Evolutionary conservation across 2,329 filamentous ascomycete genomes (phyloP), one percentile per base, ranked within the genome.

Genomic region (Aureobasidium sp.): DNA sequence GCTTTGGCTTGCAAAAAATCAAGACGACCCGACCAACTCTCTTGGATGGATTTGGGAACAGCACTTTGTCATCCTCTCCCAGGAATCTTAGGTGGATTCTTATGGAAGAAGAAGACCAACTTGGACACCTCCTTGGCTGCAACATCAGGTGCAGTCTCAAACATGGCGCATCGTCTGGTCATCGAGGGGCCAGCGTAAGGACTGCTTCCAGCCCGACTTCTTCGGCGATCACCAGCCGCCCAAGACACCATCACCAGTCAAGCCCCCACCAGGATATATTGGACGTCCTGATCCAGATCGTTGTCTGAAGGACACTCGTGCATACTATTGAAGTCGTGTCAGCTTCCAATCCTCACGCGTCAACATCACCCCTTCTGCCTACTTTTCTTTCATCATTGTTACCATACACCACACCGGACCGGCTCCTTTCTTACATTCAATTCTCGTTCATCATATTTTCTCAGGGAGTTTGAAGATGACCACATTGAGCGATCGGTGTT

Each of bases 31-130:
- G 1, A 81, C 79, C 12, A 84, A 88, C 66, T 82, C 86, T 66
- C 87, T 97, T 37, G 94, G 94, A 57, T 99, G 94, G 94, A 96
- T 99, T 70, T 99, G 94, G 94, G 96, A 92, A 70, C 97, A 97
- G 75, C 94, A 99, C 77, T 99, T 99, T 80, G 72, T 73, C 62
- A 68, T 63, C 22, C 56, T 63, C 22, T 59, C 52, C 7, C 55
- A 63, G 27, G 62, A 63, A 22, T 59, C 61, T 49, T 63, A 59
- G 57, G 29, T 31, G 34, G 57, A 51, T 42, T 60, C 57, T 22
- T 11, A 5, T 44, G 52, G 52, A 56, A 12, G 9, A 12, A 20
- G 39, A 44, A 58, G 42, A 48, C 29, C 42, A 37, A 27, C 36
- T 15, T 58, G 42, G 55, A 22, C 39, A 27, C 55, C 55, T 48